phyloP scores from a whole-genome alignment of 106 monocot genomes.

The Alisma plantagoaquatica region DNA sequence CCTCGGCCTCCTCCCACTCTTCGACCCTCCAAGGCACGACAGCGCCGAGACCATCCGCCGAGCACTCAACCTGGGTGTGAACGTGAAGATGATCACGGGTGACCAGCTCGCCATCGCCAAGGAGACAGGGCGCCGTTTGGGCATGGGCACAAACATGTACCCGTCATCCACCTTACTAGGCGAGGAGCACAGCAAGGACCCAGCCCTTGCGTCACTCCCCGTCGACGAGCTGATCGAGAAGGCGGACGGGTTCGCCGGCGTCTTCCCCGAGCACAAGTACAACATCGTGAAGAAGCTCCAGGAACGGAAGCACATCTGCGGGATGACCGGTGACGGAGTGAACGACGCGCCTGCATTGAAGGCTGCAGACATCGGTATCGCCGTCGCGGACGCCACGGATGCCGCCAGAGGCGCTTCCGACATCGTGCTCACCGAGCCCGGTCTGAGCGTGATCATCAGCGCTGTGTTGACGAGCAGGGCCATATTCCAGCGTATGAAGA shows the following conservation, averaged over 20 bases:
- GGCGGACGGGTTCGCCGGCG: conserved; percentile 60
- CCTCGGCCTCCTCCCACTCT: conserved; percentile 5
- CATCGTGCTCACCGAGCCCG: conserved; percentile 67
- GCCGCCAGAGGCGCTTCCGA: conserved; percentile 63
- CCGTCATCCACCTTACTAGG: conserved; percentile 50
- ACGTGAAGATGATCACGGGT: conserved; percentile 25
- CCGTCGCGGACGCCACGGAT: conserved; percentile 68
- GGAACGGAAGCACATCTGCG: conserved; percentile 62
- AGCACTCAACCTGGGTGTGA: conserved; percentile 12
- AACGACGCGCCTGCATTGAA: conserved; percentile 67
- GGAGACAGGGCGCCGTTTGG: conserved; percentile 50
- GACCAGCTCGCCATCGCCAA: conserved; percentile 66
- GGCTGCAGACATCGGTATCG: conserved; percentile 67
- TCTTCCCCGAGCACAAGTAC: conserved; percentile 68
- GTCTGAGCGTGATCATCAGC: conserved; percentile 62
- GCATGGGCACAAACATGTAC: conserved; percentile 64
- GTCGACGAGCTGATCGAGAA: conserved; percentile 54
- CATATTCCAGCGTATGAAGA: conserved; percentile 79
- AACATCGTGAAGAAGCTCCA: conserved; percentile 54
- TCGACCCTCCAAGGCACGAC: conserved; percentile 11
- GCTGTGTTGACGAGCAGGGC: conserved; percentile 61
- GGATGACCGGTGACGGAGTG: conserved; percentile 72
- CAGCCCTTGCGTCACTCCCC: conserved; percentile 25
- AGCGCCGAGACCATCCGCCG: conserved; percentile 1
- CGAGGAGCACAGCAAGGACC: conserved; percentile 37